phyloP scores from a whole-genome alignment of 768 basidiomycete genomes.

The Agaricus sinodeliciosus region DNA sequence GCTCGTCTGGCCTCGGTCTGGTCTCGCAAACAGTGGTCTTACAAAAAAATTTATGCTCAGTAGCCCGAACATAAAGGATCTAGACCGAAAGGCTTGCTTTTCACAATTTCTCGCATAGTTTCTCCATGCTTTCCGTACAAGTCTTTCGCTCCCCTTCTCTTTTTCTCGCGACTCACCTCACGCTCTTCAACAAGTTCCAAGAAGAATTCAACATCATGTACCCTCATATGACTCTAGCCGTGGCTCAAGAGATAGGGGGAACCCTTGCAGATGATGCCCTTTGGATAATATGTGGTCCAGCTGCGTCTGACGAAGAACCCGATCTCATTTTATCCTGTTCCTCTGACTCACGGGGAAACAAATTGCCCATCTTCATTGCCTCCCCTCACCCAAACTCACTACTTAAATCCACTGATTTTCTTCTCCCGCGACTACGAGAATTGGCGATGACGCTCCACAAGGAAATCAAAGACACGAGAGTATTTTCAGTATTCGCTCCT shows the following conservation, averaged over 20 bases:
- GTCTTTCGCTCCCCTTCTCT: conserved; percentile 1
- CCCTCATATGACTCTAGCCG: conserved; percentile 1
- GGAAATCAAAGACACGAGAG: conserved; percentile 29
- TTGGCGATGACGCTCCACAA: conserved; percentile 30
- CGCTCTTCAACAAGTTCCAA: not conserved
- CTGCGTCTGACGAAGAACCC: conserved; percentile 6
- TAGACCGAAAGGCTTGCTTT: not conserved
- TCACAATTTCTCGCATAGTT: not conserved
- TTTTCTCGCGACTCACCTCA: not conserved
- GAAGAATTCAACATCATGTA: conserved; percentile 5
- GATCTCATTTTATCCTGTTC: conserved; percentile 45
- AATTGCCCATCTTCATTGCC: conserved; percentile 48
- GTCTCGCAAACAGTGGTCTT: too few species aligned
- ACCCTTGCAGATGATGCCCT: not conserved
- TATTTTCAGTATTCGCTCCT: conserved; percentile 64
- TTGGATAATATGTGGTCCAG: conserved; percentile 1
- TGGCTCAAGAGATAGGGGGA: not conserved
- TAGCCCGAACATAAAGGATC: not conserved
- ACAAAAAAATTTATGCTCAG: not conserved
- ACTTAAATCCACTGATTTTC: conserved; percentile 19
- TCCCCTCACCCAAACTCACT: conserved; percentile 26
- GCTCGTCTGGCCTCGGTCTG: too few species aligned
- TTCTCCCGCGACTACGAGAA: conserved; percentile 23
- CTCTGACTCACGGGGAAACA: conserved; percentile 28
- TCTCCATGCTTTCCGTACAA: not conserved